Conservation (phyloP, 495 filamentous ascomycete genomes). For the Penicillium robsamsonii region DNA sequence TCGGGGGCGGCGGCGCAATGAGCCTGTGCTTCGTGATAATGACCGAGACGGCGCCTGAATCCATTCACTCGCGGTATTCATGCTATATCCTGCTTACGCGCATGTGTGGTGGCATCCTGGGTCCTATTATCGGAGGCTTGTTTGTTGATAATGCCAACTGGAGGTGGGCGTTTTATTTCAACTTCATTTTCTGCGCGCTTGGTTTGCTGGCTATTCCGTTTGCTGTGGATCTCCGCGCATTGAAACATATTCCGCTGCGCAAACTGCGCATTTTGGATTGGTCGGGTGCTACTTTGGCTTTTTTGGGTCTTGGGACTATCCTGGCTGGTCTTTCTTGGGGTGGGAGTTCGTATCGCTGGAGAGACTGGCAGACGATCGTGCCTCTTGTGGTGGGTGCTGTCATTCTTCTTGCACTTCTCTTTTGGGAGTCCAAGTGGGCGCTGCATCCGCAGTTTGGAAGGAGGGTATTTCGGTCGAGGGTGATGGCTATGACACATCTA, state of each 20-base stretch:
- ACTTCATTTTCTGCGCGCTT: slow-evolving; percentile 40
- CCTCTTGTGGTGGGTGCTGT: slow-evolving; percentile 53
- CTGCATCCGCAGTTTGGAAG: slow-evolving; percentile 54
- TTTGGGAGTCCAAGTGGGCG: slow-evolving; percentile 48
- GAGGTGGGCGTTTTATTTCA: slow-evolving; percentile 46
- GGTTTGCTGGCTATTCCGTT: slow-evolving; percentile 38
- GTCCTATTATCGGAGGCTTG: slow-evolving; percentile 38
- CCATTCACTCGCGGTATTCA: slow-evolving; percentile 40
- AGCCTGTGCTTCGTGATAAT: slow-evolving; percentile 63
- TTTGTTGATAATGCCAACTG: slow-evolving; percentile 37
- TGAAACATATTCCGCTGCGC: slow-evolving; percentile 26
- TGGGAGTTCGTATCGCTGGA: slow-evolving; percentile 35
- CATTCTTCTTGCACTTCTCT: slow-evolving; percentile 40
- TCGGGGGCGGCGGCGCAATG: slow-evolving; percentile 70
- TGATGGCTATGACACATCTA: slow-evolving; percentile 39
- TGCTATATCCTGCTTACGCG: slow-evolving; percentile 38
- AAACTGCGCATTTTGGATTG: slow-evolving; percentile 37
- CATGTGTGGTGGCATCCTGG: slow-evolving; percentile 36
- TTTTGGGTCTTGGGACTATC: slow-evolving; percentile 29
- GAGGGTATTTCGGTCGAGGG: slow-evolving; percentile 47
- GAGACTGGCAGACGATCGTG: slow-evolving; percentile 43
- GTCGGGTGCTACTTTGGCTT: slow-evolving; percentile 34
- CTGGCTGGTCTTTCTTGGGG: slow-evolving; percentile 40
- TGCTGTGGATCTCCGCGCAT: slow-evolving; percentile 31
- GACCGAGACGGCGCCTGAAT: slow-evolving; percentile 56